Evolutionary conservation across 1,139 yeast genomes (phyloP).

Genomic region (Blastobotrys proliferans): DNA sequence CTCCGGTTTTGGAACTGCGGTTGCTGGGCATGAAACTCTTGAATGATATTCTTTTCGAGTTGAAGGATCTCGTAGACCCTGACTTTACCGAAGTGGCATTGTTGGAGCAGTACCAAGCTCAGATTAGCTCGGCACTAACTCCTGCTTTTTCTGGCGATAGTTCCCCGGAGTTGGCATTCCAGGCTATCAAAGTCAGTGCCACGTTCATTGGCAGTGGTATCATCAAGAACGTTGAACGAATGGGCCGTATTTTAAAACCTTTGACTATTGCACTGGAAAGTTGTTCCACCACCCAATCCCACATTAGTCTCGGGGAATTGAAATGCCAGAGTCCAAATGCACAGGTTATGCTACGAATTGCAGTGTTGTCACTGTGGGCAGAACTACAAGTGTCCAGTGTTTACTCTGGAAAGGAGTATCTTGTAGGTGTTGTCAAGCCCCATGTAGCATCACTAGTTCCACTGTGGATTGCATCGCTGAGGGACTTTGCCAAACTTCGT

Average conservation of each 20-base stretch:
- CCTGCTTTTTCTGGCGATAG: slow-evolving; percentile 83
- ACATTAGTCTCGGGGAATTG: slow-evolving; percentile 45
- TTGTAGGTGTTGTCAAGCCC: slow-evolving; percentile 48
- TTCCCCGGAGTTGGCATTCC: slow-evolving; percentile 67
- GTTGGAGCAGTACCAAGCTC: slow-evolving; percentile 92
- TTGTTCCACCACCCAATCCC: slow-evolving; percentile 30
- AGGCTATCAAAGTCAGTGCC: slow-evolving; percentile 77
- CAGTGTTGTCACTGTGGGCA: slow-evolving; percentile 89
- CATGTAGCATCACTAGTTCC: slow-evolving; percentile 63
- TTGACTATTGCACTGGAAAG: slow-evolving; percentile 67
- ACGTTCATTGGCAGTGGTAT: slow-evolving; percentile 62
- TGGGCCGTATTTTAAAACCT: slow-evolving; percentile 62
- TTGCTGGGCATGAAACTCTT: slow-evolving; percentile 63
- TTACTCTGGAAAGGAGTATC: slow-evolving; percentile 36
- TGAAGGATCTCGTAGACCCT: slow-evolving; percentile 60
- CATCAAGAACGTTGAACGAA: slow-evolving; percentile 44
- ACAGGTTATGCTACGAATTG: slow-evolving; percentile 59
- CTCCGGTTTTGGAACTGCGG: slow-evolving; percentile 59
- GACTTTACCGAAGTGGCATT: slow-evolving; percentile 67
- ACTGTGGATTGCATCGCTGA: slow-evolving; percentile 71
- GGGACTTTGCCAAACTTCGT: slow-evolving; percentile 68
- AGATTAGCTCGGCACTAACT: slow-evolving; percentile 80
- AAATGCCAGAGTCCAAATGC: slow-evolving; percentile 37
- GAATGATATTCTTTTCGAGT: slow-evolving; percentile 51
- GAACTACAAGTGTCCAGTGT: slow-evolving; percentile 52